These are phyloP conservation scores for Poa annua DNA, from an alignment of 176 grass and related monocot genomes.

Conservation along the genomic window DNA sequence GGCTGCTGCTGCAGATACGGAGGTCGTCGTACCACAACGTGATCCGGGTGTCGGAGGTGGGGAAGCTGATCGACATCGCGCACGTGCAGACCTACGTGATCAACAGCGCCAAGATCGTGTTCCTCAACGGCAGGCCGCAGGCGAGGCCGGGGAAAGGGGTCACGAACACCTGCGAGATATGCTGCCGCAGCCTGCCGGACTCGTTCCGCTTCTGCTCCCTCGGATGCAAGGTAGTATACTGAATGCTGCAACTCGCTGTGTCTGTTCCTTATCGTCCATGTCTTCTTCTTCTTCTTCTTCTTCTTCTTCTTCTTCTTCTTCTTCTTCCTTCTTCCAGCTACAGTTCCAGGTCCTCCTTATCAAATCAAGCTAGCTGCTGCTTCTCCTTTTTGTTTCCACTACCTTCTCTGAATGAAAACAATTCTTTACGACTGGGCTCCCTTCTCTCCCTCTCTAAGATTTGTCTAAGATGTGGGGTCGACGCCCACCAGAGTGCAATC, in stretches of 20 bases:
- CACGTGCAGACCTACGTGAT: slow-evolving; percentile 89
- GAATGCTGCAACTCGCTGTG: background rate
- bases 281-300: background rate
- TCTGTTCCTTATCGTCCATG: background rate
- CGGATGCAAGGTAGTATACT: slow-evolving; percentile 62
- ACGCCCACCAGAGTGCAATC: background rate
- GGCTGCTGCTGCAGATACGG: slow-evolving; percentile 46
- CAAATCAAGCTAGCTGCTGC: too few species aligned
- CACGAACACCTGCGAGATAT: slow-evolving; percentile 66
- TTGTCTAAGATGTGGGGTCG: background rate
- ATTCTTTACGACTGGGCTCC: background rate
- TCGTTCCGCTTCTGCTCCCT: slow-evolving; percentile 81
- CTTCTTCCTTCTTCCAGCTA: background rate
- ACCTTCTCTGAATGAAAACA: background rate
- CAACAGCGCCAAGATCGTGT: slow-evolving; percentile 83
- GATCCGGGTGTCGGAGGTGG: slow-evolving; percentile 76
- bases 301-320: slow-evolving; percentile 3
- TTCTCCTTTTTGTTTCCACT: background rate
- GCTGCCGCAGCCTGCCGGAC: slow-evolving; percentile 75
- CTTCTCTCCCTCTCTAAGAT: background rate
- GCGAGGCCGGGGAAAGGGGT: slow-evolving; percentile 56
- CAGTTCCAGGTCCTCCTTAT: background rate
- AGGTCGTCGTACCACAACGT: slow-evolving; percentile 87
- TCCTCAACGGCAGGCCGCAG: slow-evolving; percentile 80
- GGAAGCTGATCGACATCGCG: slow-evolving; percentile 70